Evolutionary conservation across 257 asterid species (phyloP), one percentile per base, ranked within the genome.

Genomic region (Nyctanthes arbortristis): DNA sequence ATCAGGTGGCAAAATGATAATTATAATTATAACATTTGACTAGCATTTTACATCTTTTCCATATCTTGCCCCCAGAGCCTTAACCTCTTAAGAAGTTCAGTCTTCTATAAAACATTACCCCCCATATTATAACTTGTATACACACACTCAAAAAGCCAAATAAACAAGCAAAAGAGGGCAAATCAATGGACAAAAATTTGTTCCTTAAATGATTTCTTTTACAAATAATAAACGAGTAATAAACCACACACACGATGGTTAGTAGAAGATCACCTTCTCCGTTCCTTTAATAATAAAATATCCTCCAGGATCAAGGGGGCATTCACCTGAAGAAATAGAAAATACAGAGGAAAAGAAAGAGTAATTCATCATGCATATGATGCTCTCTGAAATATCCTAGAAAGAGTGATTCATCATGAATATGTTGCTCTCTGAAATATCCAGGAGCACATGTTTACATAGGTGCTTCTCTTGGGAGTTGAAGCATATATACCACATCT

Each of bases 221-320:
- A n/a, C 27, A 20, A 20, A 59, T 69, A 72, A 63, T 39, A 65
- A 73, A 65, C 63, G 52, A 60, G 27, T 59, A 61, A 72, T 61
- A 52, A 73, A 55, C 34, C 20, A 35, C 52, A 32, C 37, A 52
- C n/a, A 16, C 22, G 33, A 79, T 63, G 13, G 64, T 31, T 56
- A n/a, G 66, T 28, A 69, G 43, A 66, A 67, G 43, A 36, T 78
- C 78, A 92, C 98, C 96, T 94, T 94, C 78, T 94, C 96, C 14
- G 89, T 87, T 71, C 96, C 99, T 81, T 91, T 94, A 63, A 94
- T 78, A 45, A 91, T 64, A 81, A 94, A 94, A 77, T 94, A 94
- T 65, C 97, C 97, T 67, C 99, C 97, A 20, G 97, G 99, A 73
- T 94, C 99, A 61, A 94, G 91, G 2, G 97, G 99, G 80, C 99